Evolutionary conservation across 169 alveolate genomes (phyloP).

Genomic region (Theileria equi): DNA sequence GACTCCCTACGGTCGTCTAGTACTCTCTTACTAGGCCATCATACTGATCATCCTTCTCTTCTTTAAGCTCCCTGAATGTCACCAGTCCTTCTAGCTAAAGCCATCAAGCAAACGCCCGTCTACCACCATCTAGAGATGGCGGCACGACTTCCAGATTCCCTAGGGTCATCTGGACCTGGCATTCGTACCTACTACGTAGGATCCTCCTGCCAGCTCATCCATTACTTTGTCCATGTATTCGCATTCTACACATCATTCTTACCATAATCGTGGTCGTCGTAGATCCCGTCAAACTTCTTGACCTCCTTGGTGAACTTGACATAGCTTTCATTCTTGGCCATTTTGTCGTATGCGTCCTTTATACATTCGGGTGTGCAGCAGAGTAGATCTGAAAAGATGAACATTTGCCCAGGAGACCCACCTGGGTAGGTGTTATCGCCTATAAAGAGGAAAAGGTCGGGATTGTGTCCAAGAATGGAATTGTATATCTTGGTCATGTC

Average conservation of each 20-base stretch:
- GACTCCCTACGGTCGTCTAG: no score
- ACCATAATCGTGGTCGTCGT: conserved; percentile 85
- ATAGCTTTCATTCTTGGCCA: conserved; percentile 54
- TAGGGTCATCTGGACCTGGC: no score
- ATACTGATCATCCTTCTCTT: no score
- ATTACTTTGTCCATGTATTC: neutral
- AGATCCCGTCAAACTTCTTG: conserved; percentile 74
- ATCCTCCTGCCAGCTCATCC: no score
- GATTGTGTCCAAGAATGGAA: conserved; percentile 50
- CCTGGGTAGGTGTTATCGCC: conserved; percentile 78
- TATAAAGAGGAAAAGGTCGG: conserved; percentile 77
- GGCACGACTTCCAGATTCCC: no score
- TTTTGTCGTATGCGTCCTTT: conserved; percentile 48
- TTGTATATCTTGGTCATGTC: conserved; percentile 24
- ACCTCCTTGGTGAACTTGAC: conserved; percentile 41
- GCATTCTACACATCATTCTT: neutral
- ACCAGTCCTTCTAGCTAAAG: no score
- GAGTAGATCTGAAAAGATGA: conserved; percentile 12
- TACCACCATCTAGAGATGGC: no score
- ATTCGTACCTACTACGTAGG: no score
- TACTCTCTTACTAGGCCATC: no score
- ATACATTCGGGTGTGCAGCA: conserved; percentile 68
- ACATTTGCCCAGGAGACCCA: conserved; percentile 7
- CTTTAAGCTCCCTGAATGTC: no score
- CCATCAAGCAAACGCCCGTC: no score